Evolutionary conservation across 73 alveolate species (phyloP), one percentile per base, ranked within the genome.

Genomic region (Blepharisma japonicum): DNA sequence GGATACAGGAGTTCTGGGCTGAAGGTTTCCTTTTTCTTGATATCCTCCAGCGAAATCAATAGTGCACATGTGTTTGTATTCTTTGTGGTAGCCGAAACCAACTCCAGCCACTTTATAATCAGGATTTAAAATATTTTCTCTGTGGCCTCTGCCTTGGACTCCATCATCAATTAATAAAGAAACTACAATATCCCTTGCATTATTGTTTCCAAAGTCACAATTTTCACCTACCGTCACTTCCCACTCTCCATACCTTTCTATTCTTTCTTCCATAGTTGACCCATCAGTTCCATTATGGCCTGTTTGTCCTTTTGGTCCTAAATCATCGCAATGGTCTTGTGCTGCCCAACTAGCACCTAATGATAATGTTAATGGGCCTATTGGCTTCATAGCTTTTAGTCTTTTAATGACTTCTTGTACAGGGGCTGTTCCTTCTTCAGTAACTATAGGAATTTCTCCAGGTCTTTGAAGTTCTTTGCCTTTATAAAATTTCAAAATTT

Each of bases 241-340:
- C 84, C 85, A 78, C 21, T 85, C 83, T 9, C 77, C 81, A 67
- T 85, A 70, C 71, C 90, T 79, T 49, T 72, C 90, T 21, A 84
- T 72, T 9, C 74, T n/a, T 9, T 5, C 18, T 76, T 61, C 74
- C 11, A 25, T 14, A 2, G 38, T 9, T 61, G 74, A 61, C 14
- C 74, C 74, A 61, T 61, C 74, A 4, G 93, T 61, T 21, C 98
- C 97, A 42, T 66, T 61, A 81, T 93, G 98, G 6, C 91, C 87
- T 20, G 85, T 71, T 55, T 79, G 42, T 6, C 98, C 98, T 56
- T 86, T 88, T n/a, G 94, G 88, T 7, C 97, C 98, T 46, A 93
- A 85, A 82, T 93, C 98, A 54, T 82, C 68, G 6, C 85, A 80
- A 83, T 93, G 98, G 78, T 90, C 98, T 55, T 68, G 68, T 49